Percentiles rank a stretch among this genome's conserved stretches.
Conservation (phyloP, 2,329 filamentous ascomycete species). For the Penicillium sp. region DNA sequence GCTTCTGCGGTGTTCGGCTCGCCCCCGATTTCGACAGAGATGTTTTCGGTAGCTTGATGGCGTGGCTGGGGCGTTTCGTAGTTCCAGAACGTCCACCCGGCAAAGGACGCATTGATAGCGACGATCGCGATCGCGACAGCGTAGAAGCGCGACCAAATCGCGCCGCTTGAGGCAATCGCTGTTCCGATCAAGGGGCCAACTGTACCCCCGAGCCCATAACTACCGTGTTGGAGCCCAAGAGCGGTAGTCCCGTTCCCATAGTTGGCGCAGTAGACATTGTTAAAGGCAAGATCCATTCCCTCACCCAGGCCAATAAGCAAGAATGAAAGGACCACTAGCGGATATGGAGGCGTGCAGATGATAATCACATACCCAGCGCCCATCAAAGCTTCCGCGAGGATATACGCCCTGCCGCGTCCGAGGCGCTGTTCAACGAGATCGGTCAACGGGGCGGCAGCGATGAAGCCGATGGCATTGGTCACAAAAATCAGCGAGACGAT, state of each 20-base stretch:
- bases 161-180: neutral
- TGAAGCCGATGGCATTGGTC: conserved; percentile 53
- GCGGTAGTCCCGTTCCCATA: conserved; percentile 57
- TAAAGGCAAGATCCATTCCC: conserved; percentile 58
- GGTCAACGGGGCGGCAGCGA: conserved; percentile 72
- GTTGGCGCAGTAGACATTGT: conserved; percentile 62
- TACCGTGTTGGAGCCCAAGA: conserved; percentile 43
- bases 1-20: neutral
- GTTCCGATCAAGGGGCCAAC: neutral
- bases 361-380: conserved; percentile 68
- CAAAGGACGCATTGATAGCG: neutral
- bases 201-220: neutral
- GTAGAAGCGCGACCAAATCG: neutral
- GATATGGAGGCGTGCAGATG: conserved; percentile 71
- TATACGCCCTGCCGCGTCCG: conserved; percentile 69
- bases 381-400: conserved; percentile 63
- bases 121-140: neutral
- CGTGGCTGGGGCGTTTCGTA: neutral
- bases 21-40: neutral
- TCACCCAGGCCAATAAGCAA: conserved; percentile 65
- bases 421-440: conserved; percentile 66
- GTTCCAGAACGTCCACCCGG: neutral
- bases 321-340: conserved; percentile 69
- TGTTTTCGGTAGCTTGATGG: neutral
- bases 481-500: conserved; percentile 83